A percentile compares a stretch with the other conserved stretches of the same genome.
Evolutionary conservation across 257 asterid species (phyloP).

Genomic region (Leonotis leonurus): DNA sequence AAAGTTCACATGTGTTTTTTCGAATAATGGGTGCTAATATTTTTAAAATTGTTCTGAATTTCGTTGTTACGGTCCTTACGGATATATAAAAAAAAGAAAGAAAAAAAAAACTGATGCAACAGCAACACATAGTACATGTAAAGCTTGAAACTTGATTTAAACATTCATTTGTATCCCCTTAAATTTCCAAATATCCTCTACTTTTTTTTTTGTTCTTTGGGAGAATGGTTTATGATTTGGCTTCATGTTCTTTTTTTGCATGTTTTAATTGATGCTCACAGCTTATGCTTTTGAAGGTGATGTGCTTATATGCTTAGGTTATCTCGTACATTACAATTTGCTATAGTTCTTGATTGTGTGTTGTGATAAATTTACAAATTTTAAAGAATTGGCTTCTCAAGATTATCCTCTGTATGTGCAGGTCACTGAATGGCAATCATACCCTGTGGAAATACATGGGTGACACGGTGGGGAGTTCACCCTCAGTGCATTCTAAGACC

Average conservation of each 20-base stretch:
- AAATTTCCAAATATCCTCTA: not conserved
- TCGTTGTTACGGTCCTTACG: not conserved
- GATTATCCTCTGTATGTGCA: constrained; percentile 8
- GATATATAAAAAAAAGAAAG: too few relatives aligned
- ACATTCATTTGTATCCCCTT: not conserved
- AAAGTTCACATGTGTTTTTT: not conserved
- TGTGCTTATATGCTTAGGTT: not conserved
- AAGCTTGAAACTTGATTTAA: not conserved
- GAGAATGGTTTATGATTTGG: not conserved
- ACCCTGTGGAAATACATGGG: constrained; percentile 83
- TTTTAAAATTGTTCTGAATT: not conserved
- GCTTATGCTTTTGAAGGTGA: not conserved
- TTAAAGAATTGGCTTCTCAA: not conserved
- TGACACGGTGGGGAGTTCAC: constrained; percentile 61
- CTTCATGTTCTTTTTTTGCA: not conserved
- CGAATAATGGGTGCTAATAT: not conserved
- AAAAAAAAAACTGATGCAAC: too few relatives aligned
- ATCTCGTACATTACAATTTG: constrained; percentile 5
- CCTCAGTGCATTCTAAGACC: constrained; percentile 47
- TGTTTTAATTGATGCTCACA: not conserved
- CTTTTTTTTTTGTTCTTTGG: not conserved
- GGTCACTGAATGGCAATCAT: constrained; percentile 71
- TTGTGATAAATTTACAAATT: not conserved
- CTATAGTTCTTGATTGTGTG: not conserved
- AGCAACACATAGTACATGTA: too few relatives aligned